These are phyloP conservation scores for Cladosporium sp. DNA, from an alignment of 2,329 filamentous ascomycete species.

Conservation along the genomic window DNA sequence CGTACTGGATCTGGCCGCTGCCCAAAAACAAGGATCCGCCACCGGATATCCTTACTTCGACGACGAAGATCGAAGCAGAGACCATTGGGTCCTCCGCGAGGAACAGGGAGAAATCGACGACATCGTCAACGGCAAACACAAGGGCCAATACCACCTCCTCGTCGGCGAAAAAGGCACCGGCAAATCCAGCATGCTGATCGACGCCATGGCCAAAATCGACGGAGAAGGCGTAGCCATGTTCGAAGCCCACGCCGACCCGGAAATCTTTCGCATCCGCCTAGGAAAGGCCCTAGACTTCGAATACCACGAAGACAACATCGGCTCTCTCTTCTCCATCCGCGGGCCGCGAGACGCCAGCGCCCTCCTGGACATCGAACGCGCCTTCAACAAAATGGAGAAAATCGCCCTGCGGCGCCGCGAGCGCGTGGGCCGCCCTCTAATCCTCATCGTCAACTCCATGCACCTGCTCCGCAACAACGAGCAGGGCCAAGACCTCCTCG, in stretches of 20 bases:
- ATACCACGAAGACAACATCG: constrained; percentile 96
- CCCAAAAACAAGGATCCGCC: constrained; percentile 26
- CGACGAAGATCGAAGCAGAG: constrained; percentile 45
- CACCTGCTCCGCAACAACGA: constrained; percentile 89
- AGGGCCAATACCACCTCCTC: constrained; percentile 84
- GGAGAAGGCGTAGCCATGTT: constrained; percentile 91
- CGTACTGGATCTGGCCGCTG: constrained; percentile 60
- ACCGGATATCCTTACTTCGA: constrained; percentile 26
- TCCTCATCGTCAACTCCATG: constrained; percentile 92
- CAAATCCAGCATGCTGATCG: constrained; percentile 93
- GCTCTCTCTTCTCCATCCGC: constrained; percentile 88
- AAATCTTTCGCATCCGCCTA: constrained; percentile 88
- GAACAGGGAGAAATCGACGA: constrained; percentile 77
- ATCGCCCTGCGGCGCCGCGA: constrained; percentile 71
- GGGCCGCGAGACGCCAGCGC: constrained; percentile 90
- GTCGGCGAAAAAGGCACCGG: constrained; percentile 95
- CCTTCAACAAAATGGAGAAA: constrained; percentile 97
- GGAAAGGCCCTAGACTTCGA: constrained; percentile 95
- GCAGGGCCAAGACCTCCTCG: constrained; percentile 86
- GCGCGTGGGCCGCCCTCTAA: constrained; percentile 61
- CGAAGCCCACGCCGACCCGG: constrained; percentile 88
- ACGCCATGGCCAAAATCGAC: constrained; percentile 89
- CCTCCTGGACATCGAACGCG: constrained; percentile 88
- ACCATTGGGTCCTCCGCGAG: constrained; percentile 76
- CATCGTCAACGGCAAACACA: constrained; percentile 69